Evolutionary conservation across 805 yeast species (phyloP).

Genomic region (Candida krabiensis): DNA sequence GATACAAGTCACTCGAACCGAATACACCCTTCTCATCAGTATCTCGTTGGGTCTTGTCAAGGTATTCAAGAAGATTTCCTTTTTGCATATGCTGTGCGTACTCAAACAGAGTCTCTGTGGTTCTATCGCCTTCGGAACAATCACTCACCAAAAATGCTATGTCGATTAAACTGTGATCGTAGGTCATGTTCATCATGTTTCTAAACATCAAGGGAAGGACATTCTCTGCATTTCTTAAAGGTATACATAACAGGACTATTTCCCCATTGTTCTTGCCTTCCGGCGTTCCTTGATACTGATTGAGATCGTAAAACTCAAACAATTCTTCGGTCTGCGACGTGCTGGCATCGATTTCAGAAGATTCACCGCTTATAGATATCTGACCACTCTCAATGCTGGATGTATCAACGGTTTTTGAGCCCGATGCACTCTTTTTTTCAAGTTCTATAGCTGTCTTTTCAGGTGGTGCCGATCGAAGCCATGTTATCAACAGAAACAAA

Average conservation of each 20-base stretch:
- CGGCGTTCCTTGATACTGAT: slow-evolving; percentile 52
- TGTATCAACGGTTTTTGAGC: too few species aligned
- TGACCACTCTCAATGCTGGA: too few species aligned
- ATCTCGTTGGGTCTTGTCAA: slow-evolving; percentile 43
- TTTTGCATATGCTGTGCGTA: slow-evolving; percentile 68
- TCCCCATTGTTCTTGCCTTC: slow-evolving; percentile 56
- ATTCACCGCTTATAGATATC: too few species aligned
- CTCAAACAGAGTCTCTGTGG: slow-evolving; percentile 63
- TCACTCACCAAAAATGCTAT: slow-evolving; percentile 80
- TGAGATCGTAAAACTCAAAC: slow-evolving; percentile 64
- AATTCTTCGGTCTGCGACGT: too few species aligned
- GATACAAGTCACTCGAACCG: slow-evolving; percentile 63
- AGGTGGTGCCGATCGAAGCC: slow-evolving; percentile 5
- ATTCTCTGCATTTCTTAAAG: slow-evolving; percentile 74
- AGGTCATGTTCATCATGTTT: slow-evolving; percentile 82
- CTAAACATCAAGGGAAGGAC: slow-evolving; percentile 82
- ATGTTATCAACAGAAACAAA: slow-evolving; percentile 4
- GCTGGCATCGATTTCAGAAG: too few species aligned
- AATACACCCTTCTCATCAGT: slow-evolving; percentile 36
- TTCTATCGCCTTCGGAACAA: slow-evolving; percentile 65
- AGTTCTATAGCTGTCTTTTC: too few species aligned
- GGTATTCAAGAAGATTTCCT: slow-evolving; percentile 56
- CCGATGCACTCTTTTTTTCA: too few species aligned
- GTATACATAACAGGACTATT: slow-evolving; percentile 67
- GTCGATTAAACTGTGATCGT: slow-evolving; percentile 78